Conservation (phyloP, 2,329 filamentous ascomycete genomes). For the Aspergillus japonicus region DNA sequence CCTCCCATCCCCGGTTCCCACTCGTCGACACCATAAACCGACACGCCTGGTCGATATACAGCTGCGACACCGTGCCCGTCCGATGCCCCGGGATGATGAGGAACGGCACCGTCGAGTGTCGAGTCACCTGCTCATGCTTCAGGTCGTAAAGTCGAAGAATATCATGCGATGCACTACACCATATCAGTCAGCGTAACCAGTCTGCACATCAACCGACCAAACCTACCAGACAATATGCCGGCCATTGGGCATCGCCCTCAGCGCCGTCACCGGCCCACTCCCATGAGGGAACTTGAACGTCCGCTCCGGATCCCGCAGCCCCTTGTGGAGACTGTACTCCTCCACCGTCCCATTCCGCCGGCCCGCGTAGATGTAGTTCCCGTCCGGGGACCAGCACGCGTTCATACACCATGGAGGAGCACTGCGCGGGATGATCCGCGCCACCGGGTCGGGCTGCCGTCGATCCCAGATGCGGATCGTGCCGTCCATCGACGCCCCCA, state of each 20-base stretch:
- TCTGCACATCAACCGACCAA: neutral
- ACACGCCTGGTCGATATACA: constrained; percentile 85
- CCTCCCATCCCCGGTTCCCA: constrained; percentile 94
- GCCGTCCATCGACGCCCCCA: constrained; percentile 65
- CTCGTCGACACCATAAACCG: constrained; percentile 89
- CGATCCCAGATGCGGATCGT: constrained; percentile 51
- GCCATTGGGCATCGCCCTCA: constrained; percentile 88
- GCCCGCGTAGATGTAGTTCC: constrained; percentile 92
- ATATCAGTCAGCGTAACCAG: neutral
- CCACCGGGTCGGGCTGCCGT: constrained; percentile 71
- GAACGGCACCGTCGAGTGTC: constrained; percentile 83
- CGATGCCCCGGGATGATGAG: constrained; percentile 91
- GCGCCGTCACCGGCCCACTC: constrained; percentile 83
- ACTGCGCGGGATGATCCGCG: constrained; percentile 70
- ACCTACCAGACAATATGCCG: constrained; percentile 80
- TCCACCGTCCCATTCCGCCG: constrained; percentile 90
- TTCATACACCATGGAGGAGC: constrained; percentile 97
- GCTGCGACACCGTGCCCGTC: constrained; percentile 80
- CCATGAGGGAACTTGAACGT: constrained; percentile 85
- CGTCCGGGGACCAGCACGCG: constrained; percentile 92
- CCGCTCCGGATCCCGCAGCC: constrained; percentile 71
- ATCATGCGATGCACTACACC: constrained; percentile 77
- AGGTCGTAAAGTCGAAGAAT: constrained; percentile 92
- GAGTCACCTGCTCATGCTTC: constrained; percentile 61
- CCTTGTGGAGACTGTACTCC: constrained; percentile 84